Percentiles rank a stretch among this genome's conserved stretches.
These are phyloP conservation scores for Fusarium sp. DNA, from an alignment of 2,329 filamentous ascomycete species.

Conservation along the genomic window DNA sequence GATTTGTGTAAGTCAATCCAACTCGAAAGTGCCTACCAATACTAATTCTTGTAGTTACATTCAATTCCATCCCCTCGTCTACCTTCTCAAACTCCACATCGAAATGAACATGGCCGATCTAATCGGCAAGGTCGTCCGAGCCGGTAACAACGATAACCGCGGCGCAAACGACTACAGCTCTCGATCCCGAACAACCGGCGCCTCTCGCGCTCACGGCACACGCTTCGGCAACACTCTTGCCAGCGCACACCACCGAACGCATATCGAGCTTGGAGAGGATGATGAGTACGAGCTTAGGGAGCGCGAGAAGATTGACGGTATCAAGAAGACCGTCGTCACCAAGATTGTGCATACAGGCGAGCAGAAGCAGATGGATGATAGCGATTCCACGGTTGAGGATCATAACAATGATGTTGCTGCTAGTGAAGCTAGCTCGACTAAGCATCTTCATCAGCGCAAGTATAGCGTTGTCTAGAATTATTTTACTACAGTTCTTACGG, in stretches of 20 bases:
- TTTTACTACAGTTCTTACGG: background rate
- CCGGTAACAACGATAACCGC: conserved; percentile 36
- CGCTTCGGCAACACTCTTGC: conserved; percentile 37
- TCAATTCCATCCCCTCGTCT: conserved; percentile 47
- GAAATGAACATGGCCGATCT: conserved; percentile 50
- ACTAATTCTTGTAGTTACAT: conserved; percentile 29
- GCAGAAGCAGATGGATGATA: conserved; percentile 18
- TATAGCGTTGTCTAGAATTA: conserved; percentile 16
- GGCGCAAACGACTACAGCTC: conserved; percentile 38
- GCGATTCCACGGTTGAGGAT: conserved; percentile 31
- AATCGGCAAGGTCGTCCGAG: conserved; percentile 46
- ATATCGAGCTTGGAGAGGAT: conserved; percentile 47
- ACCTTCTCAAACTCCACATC: conserved; percentile 47
- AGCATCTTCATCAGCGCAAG: conserved; percentile 32
- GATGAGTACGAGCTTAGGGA: conserved; percentile 43
- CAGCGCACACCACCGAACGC: conserved; percentile 38
- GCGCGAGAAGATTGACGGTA: conserved; percentile 43
- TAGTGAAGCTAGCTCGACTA: conserved; percentile 45
- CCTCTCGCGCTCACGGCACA: conserved; percentile 21
- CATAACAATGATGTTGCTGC: conserved; percentile 41
- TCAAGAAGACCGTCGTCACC: conserved; percentile 45
- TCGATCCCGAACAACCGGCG: conserved; percentile 29
- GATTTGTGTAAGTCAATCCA: conserved; percentile 41
- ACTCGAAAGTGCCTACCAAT: too few relatives aligned
- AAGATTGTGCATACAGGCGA: conserved; percentile 24